Conservation (phyloP, 495 filamentous ascomycete species). For the Cenococcum geophilum region DNA sequence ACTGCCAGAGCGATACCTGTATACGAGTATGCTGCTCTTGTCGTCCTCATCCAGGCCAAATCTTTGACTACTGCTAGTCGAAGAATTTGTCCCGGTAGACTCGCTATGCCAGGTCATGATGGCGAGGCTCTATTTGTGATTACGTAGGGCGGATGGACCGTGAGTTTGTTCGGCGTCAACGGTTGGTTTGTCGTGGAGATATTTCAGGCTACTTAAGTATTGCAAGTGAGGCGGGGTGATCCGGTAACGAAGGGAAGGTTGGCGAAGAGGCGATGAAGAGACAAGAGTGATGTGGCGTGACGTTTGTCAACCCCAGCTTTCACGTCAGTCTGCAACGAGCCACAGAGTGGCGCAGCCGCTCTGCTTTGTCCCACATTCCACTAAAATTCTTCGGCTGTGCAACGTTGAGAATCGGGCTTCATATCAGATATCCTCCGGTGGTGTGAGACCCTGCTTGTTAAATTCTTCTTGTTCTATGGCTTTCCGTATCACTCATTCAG, state of each 20-base stretch:
- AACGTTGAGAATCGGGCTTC: too few relatives aligned
- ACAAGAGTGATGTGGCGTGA: background rate
- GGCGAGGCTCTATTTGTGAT: conserved; percentile 6
- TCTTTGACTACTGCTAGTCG: conserved; percentile 20
- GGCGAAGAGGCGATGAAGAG: background rate
- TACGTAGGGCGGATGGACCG: conserved; percentile 17
- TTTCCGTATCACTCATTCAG: too few relatives aligned
- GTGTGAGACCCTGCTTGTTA: too few relatives aligned
- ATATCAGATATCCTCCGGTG: too few relatives aligned
- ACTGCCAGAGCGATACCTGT: conserved; percentile 32
- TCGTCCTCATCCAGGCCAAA: conserved; percentile 36
- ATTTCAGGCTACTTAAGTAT: conserved; percentile 1
- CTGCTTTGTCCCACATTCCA: too few relatives aligned
- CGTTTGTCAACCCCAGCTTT: background rate
- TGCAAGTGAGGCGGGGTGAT: background rate
- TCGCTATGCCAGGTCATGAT: conserved; percentile 29
- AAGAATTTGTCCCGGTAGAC: conserved; percentile 28
- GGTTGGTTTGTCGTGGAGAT: background rate
- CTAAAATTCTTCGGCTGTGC: too few relatives aligned
- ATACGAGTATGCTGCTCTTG: conserved; percentile 33
- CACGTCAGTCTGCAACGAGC: background rate
- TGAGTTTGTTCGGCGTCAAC: background rate
- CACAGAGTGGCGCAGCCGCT: background rate
- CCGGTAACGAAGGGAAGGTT: background rate
- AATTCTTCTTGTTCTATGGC: too few relatives aligned